phyloP scores from a whole-genome alignment of 345 rosid genomes.

The Pugionium dolabratum region DNA sequence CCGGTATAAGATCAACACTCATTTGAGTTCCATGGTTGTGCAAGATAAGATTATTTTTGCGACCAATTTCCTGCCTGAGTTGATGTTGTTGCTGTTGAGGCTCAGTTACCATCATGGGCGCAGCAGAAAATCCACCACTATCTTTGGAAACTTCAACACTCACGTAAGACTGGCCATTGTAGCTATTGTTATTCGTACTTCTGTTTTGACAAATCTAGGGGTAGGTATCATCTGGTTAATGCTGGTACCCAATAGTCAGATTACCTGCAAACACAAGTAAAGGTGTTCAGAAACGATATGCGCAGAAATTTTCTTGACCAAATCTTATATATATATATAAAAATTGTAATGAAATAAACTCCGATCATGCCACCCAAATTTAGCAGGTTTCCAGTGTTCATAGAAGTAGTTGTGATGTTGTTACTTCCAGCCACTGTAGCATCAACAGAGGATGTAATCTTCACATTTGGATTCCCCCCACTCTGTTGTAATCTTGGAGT shows the following conservation, averaged over 20 bases:
- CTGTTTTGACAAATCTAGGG: conserved; percentile 75
- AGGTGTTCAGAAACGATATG: conserved; percentile 8
- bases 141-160: conserved; percentile 65
- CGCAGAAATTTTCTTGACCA: conserved; percentile 7
- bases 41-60: too few relatives aligned
- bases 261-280: conserved; percentile 52
- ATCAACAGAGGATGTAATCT: conserved; percentile 70
- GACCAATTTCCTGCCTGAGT: too few relatives aligned
- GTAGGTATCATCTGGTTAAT: conserved; percentile 98
- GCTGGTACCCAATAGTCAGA: conserved; percentile 79
- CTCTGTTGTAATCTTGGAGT: conserved; percentile 85
- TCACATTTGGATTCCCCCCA: conserved; percentile 58
- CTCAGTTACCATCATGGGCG: conserved; percentile 61
- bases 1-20: too few relatives aligned
- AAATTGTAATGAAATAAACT: conserved; percentile 52
- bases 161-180: conserved; percentile 56
- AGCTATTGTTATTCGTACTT: conserved; percentile 46
- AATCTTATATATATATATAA: conserved; percentile 39
- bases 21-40: too few relatives aligned
- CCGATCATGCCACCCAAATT: conserved; percentile 58
- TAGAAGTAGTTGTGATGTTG: conserved; percentile 51
- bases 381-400: conserved; percentile 59
- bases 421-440: conserved; percentile 58
- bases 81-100: conserved; percentile 55
- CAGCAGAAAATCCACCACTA: conserved; percentile 65